Evolutionary conservation across 2,329 filamentous ascomycete species (phyloP).

Genomic region (Pestalotiopsis sp.): DNA sequence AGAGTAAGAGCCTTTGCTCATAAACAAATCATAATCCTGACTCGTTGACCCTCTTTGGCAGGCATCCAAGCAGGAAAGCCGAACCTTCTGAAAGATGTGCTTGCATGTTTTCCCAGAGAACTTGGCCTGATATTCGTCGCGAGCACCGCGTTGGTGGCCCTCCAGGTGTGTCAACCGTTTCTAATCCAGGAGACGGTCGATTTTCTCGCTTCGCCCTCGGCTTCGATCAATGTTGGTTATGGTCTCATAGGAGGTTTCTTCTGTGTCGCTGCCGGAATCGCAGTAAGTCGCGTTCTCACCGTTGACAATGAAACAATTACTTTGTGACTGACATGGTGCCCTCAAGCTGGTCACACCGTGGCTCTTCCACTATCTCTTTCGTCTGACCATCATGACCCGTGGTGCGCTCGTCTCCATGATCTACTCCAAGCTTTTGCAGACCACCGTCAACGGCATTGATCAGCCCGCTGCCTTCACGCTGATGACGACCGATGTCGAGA

Average conservation of each 20-base stretch:
- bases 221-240: slow-evolving; percentile 11
- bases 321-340: not conserved
- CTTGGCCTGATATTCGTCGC: not conserved
- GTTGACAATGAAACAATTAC: not conserved
- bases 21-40: no score
- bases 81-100: not conserved
- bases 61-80: not conserved
- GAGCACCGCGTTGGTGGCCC: not conserved
- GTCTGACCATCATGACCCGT: slow-evolving; percentile 10
- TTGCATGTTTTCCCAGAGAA: slow-evolving; percentile 9
- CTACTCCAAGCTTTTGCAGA: slow-evolving; percentile 6
- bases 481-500: slow-evolving; percentile 13
- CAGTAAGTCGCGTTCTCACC: slow-evolving; percentile 1
- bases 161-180: slow-evolving; percentile 6
- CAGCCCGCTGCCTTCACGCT: slow-evolving; percentile 1
- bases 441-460: not conserved
- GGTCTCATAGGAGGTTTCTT: slow-evolving; percentile 13
- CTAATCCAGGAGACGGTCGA: slow-evolving; percentile 5
- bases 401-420: slow-evolving; percentile 12
- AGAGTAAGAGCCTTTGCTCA: not conserved
- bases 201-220: slow-evolving; percentile 7
- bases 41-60: not conserved
- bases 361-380: slow-evolving; percentile 7
- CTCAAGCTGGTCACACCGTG: slow-evolving; percentile 9
- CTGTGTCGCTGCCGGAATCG: not conserved